Evolutionary conservation across 2,329 filamentous ascomycete species (phyloP).

Genomic region (Madurella fahalii): DNA sequence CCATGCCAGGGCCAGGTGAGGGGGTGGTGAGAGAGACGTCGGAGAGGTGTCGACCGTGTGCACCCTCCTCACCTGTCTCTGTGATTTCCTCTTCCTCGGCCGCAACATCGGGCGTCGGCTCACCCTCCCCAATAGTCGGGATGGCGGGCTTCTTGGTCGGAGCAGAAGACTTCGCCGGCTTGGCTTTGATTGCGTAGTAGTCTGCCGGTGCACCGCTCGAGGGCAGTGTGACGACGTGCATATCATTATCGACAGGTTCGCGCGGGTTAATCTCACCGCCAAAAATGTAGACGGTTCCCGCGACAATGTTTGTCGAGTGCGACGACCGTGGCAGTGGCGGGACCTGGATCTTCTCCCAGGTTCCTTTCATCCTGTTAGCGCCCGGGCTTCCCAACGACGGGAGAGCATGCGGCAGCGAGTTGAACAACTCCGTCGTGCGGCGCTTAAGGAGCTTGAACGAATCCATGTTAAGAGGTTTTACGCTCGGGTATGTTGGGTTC

Average conservation of each 20-base stretch:
- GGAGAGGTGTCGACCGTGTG: slow-evolving; percentile 21
- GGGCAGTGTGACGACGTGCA: slow-evolving; percentile 62
- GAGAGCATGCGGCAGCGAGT: slow-evolving; percentile 46
- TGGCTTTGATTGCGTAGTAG: slow-evolving; percentile 54
- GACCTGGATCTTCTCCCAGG: slow-evolving; percentile 56
- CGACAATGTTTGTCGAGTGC: slow-evolving; percentile 62
- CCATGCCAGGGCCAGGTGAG: slow-evolving; percentile 32
- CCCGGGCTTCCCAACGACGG: slow-evolving; percentile 26
- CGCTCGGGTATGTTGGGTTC: too few species aligned
- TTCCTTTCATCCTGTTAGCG: slow-evolving; percentile 45
- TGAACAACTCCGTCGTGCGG: slow-evolving; percentile 51
- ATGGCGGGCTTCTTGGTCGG: slow-evolving; percentile 11
- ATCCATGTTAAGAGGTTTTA: slow-evolving; percentile 40
- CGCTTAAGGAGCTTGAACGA: slow-evolving; percentile 51
- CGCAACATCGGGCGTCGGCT: neutral
- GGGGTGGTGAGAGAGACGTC: slow-evolving; percentile 20
- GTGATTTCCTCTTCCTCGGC: slow-evolving; percentile 1
- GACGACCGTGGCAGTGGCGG: slow-evolving; percentile 66
- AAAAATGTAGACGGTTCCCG: slow-evolving; percentile 59
- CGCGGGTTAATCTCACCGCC: slow-evolving; percentile 65
- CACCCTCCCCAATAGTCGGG: neutral
- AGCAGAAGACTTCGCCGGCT: slow-evolving; percentile 13
- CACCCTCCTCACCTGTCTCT: neutral
- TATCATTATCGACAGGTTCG: slow-evolving; percentile 64
- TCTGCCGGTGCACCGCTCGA: slow-evolving; percentile 55